These are phyloP conservation scores for Medicago lupulina DNA, from an alignment of 306 rosid species.

Conservation along the genomic window DNA sequence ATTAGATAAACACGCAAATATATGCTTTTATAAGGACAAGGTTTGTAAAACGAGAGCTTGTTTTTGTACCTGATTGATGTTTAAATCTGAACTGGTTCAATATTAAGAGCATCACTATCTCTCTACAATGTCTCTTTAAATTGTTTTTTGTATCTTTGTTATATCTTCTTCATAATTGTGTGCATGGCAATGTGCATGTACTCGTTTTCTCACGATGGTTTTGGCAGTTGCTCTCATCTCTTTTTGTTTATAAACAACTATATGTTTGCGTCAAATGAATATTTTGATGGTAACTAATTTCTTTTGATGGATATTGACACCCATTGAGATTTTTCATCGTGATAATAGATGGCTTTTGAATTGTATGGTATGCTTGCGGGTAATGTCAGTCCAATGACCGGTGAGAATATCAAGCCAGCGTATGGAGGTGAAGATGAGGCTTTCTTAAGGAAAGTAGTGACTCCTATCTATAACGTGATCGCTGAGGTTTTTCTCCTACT, in stretches of 20 bases:
- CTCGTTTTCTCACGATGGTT: not conserved
- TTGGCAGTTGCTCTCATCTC: slow-evolving; percentile 14
- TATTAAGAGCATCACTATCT: not conserved
- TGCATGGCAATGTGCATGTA: not conserved
- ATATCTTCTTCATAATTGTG: slow-evolving; percentile 10
- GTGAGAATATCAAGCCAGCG: slow-evolving; percentile 97
- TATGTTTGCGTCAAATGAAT: slow-evolving; percentile 16
- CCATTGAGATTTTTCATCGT: slow-evolving; percentile 37
- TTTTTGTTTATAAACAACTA: not conserved
- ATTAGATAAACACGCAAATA: too few relatives aligned
- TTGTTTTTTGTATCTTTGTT: slow-evolving; percentile 1
- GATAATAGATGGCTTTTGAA: slow-evolving; percentile 93
- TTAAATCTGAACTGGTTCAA: slow-evolving; percentile 15
- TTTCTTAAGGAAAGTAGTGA: slow-evolving; percentile 82
- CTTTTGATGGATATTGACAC: slow-evolving; percentile 27
- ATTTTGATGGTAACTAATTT: not conserved
- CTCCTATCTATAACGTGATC: slow-evolving; percentile 91
- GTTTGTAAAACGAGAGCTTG: not conserved
- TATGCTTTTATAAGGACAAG: too few relatives aligned
- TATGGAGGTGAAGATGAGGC: slow-evolving; percentile 98
- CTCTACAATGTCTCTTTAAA: not conserved
- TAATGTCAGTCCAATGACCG: slow-evolving; percentile 98
- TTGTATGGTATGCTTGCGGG: slow-evolving; percentile 99
- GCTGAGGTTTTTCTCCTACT: slow-evolving; percentile 62
- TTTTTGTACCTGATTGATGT: slow-evolving; percentile 9